Evolutionary conservation across 257 asterid genomes (phyloP), one percentile per base, ranked within the genome.

Genomic region (Solanum habrochaites): DNA sequence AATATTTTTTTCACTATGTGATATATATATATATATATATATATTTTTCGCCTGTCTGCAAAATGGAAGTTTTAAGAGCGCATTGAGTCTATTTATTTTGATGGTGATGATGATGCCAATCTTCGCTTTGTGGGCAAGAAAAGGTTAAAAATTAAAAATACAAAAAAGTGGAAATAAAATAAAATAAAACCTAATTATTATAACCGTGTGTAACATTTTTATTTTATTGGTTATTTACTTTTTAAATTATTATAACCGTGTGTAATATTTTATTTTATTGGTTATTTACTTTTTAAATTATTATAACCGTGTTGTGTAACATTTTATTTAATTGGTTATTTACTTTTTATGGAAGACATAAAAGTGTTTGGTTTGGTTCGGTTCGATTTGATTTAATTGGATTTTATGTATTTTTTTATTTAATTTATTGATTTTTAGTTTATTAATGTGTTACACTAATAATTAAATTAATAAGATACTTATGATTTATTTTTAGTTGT

Each of bases 71-170:
- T 49, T 81, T 42, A 29, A 18, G 6, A 49, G n/a, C 69, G 70
- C 45, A 32, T 29, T 2, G 11, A 13, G 45, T 11, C 42, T 47
- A 31, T 80, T 80, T 80, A 80, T 47, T 27, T 56, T 20, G 80
- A 72, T 20, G 31, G 29, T 45, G 16, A 45, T 78, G 85, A 81
- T 81, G 42, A 81, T 81, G 14, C 85, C 85, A 81, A 81, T 81
- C 85, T 81, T 81, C 85, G 85, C 70, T 81, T 81, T 81, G 85
- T 81, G 29, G 85, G 85, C 85, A 81, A 81, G 85, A 81, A 81
- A 81, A 49, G 70, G 29, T 81, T 81, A 29, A 29, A 47, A 31
- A 9, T 29, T 29, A 1, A 29, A 69, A 69, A 29, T 6, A 69
- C 4, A 14, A 6, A 11, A 11, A 21, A 11, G 16, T 23, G 7